Evolutionary conservation across 2,329 filamentous ascomycete genomes (phyloP).

Genomic region (Ophiostoma ips): DNA sequence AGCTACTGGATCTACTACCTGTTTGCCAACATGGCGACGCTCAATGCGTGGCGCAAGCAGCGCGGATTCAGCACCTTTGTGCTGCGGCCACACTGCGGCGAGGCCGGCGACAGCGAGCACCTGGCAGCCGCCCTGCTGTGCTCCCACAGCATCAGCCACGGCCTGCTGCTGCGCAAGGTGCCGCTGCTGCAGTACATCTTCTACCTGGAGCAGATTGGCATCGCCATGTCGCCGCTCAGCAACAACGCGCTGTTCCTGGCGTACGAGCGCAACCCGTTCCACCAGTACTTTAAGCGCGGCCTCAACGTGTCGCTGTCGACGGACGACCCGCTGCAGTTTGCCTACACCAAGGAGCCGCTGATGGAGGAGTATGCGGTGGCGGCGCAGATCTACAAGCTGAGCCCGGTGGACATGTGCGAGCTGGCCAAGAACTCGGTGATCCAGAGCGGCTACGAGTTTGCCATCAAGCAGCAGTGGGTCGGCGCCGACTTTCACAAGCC

Average conservation of each 20-base stretch:
- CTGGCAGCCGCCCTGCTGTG: constrained; percentile 81
- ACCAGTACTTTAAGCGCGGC: constrained; percentile 88
- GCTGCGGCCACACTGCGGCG: constrained; percentile 85
- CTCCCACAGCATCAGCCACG: constrained; percentile 94
- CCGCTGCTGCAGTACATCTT: constrained; percentile 93
- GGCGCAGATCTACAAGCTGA: constrained; percentile 96
- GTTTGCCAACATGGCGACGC: constrained; percentile 81
- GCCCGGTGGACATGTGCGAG: constrained; percentile 96
- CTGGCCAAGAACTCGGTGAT: constrained; percentile 89
- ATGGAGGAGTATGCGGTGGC: constrained; percentile 98
- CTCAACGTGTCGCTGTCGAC: constrained; percentile 93
- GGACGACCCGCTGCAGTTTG: constrained; percentile 93
- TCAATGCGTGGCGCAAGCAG: constrained; percentile 83
- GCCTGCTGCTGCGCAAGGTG: constrained; percentile 81
- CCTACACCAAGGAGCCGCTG: constrained; percentile 93
- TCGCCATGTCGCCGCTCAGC: constrained; percentile 97
- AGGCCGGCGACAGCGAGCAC: constrained; percentile 94
- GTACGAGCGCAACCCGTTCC: constrained; percentile 92
- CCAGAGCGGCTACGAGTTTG: constrained; percentile 85
- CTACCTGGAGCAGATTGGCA: constrained; percentile 94
- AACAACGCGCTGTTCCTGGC: constrained; percentile 95
- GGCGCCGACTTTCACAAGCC: constrained; percentile 64
- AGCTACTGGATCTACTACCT: constrained; percentile 99
- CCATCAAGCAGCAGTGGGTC: constrained; percentile 84
- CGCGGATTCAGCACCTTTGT: constrained; percentile 94